Evolutionary conservation across 1,139 yeast genomes (phyloP).

Genomic region (Yamadazyma sp.): DNA sequence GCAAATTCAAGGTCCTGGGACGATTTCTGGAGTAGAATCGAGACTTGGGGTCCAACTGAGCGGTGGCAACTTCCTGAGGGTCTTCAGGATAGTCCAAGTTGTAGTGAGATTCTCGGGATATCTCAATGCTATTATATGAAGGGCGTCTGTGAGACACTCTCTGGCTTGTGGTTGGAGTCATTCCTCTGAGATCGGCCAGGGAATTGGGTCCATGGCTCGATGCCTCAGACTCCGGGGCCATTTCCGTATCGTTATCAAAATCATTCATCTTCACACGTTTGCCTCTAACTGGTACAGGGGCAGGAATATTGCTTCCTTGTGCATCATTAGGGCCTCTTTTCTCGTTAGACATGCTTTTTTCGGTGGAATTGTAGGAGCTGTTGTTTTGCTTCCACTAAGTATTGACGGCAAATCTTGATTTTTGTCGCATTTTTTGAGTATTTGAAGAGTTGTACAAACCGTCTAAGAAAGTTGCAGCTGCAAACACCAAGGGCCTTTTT

Average conservation of each 20-base stretch:
- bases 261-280: not conserved
- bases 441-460: not conserved
- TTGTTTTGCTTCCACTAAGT: not conserved
- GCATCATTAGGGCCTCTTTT: not conserved
- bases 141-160: conserved; percentile 29
- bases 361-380: not conserved
- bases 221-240: not conserved
- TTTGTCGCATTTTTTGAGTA: conserved; percentile 1
- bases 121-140: conserved; percentile 36
- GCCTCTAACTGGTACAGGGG: conserved; percentile 2
- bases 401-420: conserved; percentile 1
- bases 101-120: conserved; percentile 47
- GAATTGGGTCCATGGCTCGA: not conserved
- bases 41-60: conserved; percentile 51
- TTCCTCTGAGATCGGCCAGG: conserved; percentile 9
- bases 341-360: not conserved
- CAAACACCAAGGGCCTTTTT: no score
- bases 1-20: conserved; percentile 59
- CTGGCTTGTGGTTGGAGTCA: conserved; percentile 28
- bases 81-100: conserved; percentile 60
- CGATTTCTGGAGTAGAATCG: conserved; percentile 54
- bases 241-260: not conserved
- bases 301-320: not conserved
- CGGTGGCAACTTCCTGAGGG: conserved; percentile 34
- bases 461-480: no score